Conservation (phyloP, 306 rosid genomes). For the Medicago arabica region DNA sequence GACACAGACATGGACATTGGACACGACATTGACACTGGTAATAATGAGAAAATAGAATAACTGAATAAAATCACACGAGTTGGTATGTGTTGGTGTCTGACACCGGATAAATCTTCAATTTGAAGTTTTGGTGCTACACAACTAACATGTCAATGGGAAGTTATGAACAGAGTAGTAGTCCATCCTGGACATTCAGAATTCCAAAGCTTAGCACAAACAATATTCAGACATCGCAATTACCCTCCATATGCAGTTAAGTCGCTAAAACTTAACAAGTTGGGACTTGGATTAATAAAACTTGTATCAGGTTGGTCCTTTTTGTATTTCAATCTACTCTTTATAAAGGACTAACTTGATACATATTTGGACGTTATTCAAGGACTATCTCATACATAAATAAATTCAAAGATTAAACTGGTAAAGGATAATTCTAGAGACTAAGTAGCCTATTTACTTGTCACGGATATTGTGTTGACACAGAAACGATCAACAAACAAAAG, state of each 20-base stretch:
- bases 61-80: not conserved
- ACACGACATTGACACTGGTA: not conserved
- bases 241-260: not conserved
- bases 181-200: too few relatives aligned
- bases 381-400: not conserved
- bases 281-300: too few relatives aligned
- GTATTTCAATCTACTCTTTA: not conserved
- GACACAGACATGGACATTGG: not conserved
- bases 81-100: not conserved
- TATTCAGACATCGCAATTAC: not conserved
- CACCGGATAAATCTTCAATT: not conserved
- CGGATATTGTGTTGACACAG: not conserved
- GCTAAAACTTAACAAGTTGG: not conserved
- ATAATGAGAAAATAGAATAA: not conserved
- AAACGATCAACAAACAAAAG: not conserved
- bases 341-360: not conserved
- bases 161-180: conserved; percentile 24
- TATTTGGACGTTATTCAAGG: not conserved
- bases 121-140: not conserved
- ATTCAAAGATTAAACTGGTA: not conserved
- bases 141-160: conserved; percentile 19
- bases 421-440: not conserved
- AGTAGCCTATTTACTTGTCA: not conserved
- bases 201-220: conserved; percentile 12
- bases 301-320: not conserved